Percentiles rank a stretch among this genome's conserved stretches.
Evolutionary conservation across 2,329 filamentous ascomycete genomes (phyloP).

Genomic region (Scytalidium sp.): DNA sequence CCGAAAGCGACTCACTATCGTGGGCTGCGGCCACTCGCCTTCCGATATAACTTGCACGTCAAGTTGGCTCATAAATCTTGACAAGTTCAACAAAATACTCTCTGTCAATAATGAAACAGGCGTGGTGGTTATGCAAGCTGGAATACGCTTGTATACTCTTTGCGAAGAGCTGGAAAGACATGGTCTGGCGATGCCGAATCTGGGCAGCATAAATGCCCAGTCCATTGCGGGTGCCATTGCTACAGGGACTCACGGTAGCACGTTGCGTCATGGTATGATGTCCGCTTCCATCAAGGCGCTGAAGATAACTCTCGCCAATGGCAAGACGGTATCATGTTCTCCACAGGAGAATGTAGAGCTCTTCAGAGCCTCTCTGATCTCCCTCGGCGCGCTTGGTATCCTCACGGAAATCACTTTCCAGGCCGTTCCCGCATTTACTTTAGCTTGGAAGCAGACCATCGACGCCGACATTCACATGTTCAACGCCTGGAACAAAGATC

Average conservation of each 20-base stretch:
- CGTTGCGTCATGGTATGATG: slow-evolving; percentile 76
- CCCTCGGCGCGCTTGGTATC: slow-evolving; percentile 85
- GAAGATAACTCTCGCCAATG: slow-evolving; percentile 79
- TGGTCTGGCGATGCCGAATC: slow-evolving; percentile 83
- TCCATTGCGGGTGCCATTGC: slow-evolving; percentile 89
- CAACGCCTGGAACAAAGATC: slow-evolving; percentile 63
- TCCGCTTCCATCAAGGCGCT: slow-evolving; percentile 74
- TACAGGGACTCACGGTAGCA: slow-evolving; percentile 92
- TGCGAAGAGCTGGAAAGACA: slow-evolving; percentile 69
- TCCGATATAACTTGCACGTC: slow-evolving; percentile 90
- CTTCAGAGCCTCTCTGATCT: slow-evolving; percentile 84
- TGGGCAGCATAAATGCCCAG: slow-evolving; percentile 94
- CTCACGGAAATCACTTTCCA: slow-evolving; percentile 86
- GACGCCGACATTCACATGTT: slow-evolving; percentile 68
- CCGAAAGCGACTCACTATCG: slow-evolving; percentile 76
- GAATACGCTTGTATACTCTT: slow-evolving; percentile 76
- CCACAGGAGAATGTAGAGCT: slow-evolving; percentile 68
- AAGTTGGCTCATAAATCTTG: slow-evolving; percentile 92
- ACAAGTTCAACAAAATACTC: slow-evolving; percentile 73
- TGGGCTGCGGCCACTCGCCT: slow-evolving; percentile 91
- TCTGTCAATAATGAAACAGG: slow-evolving; percentile 64
- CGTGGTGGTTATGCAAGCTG: slow-evolving; percentile 77
- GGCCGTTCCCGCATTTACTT: slow-evolving; percentile 76
- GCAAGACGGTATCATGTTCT: slow-evolving; percentile 68
- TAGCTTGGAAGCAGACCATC: slow-evolving; percentile 82